Evolutionary conservation across 306 rosid species (phyloP).

Genomic region (Cucumis sativus): DNA sequence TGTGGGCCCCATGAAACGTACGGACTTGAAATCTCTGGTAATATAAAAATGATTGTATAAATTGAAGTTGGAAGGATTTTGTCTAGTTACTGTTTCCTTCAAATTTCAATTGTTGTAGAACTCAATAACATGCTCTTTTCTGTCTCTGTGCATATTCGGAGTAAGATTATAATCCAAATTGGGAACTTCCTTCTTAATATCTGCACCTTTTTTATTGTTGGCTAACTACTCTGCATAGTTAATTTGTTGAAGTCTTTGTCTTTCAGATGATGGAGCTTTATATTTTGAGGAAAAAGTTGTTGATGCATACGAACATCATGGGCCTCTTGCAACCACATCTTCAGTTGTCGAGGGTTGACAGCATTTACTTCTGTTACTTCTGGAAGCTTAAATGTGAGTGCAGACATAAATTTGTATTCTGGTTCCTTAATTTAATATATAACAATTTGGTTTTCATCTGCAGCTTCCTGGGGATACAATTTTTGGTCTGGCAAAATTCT

Average conservation of each 20-base stretch:
- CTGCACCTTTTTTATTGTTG: not conserved
- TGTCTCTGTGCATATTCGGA: too few relatives aligned
- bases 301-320: slow-evolving; percentile 49
- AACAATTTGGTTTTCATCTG: slow-evolving; percentile 26
- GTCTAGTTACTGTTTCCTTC: not conserved
- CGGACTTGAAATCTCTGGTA: not conserved
- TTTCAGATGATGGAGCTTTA: slow-evolving; percentile 76
- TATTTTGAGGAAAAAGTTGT: slow-evolving; percentile 83
- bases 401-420: not conserved
- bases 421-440: slow-evolving; percentile 6
- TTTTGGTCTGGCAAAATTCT: slow-evolving; percentile 85
- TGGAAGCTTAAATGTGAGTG: slow-evolving; percentile 62
- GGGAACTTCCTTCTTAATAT: not conserved
- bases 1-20: not conserved
- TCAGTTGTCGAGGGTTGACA: slow-evolving; percentile 84
- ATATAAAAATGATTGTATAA: not conserved
- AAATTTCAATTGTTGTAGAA: not conserved
- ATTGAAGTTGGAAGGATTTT: not conserved
- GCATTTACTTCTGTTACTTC: slow-evolving; percentile 56
- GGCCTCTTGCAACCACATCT: slow-evolving; percentile 77
- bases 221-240: not conserved
- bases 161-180: not conserved
- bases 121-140: not conserved
- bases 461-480: slow-evolving; percentile 75
- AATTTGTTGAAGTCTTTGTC: slow-evolving; percentile 9